phyloP scores from a whole-genome alignment of 208 protist species.

The Leishmania amazonensis region DNA sequence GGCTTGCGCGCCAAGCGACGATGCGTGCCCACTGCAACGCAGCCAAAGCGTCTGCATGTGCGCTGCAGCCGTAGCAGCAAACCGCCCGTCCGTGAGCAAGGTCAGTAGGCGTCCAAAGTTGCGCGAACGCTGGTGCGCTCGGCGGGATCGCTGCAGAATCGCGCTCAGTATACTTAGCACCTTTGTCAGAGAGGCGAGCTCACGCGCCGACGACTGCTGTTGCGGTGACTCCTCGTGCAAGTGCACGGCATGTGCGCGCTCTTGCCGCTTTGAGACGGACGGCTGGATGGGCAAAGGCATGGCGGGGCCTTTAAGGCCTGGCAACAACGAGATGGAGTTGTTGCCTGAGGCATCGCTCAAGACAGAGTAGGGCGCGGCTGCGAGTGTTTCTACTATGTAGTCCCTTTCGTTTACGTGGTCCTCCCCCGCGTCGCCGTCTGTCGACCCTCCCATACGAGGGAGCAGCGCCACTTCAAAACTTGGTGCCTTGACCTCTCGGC shows the following conservation, averaged over 20 bases:
- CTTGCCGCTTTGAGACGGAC: not conserved
- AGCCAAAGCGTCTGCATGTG: constrained; percentile 22
- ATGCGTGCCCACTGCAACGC: constrained; percentile 1
- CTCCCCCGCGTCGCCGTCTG: not conserved
- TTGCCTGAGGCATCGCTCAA: constrained; percentile 1
- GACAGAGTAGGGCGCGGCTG: constrained; percentile 5
- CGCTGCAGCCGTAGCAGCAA: constrained; percentile 4
- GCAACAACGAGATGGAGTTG: not conserved
- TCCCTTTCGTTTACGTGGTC: not conserved
- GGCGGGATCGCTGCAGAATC: constrained; percentile 13
- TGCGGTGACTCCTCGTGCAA: not conserved
- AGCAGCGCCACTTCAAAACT: not conserved
- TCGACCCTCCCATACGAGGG: not conserved
- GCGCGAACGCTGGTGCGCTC: constrained; percentile 5
- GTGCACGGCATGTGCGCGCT: too few relatives aligned
- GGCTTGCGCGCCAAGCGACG: not conserved
- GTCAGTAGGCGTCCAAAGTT: constrained; percentile 10
- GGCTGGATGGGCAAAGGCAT: not conserved
- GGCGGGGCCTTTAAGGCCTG: not conserved
- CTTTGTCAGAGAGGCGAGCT: not conserved
- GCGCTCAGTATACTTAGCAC: constrained; percentile 9
- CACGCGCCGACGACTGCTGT: not conserved
- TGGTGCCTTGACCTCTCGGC: constrained; percentile 4
- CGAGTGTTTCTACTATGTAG: constrained; percentile 16
- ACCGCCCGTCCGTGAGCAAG: constrained; percentile 21